Base-by-base conservation (phyloP, 2,329 filamentous ascomycete genomes). In the Penicillium frequentans region DNA sequence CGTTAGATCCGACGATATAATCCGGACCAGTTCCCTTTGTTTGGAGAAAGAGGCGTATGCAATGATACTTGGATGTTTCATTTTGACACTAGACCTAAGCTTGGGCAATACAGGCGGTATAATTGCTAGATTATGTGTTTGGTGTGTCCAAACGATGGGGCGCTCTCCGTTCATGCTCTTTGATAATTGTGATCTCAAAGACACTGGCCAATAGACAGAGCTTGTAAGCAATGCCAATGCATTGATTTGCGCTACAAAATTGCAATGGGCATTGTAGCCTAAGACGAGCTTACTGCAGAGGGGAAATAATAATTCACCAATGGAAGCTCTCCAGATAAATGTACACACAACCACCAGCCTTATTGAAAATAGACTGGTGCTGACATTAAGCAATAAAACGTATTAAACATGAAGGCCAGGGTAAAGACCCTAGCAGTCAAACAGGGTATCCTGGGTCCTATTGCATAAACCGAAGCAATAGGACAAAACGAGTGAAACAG, bases 1-100 rank as follows among this genome's bases (percentile, higher is more conserved):
- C 58, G 46, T 56, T 68, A 67, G 63, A 69, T 68, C 62, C 63
- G 63, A 65, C 54, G 64, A 61, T 63, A 57, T 61, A 61, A 59
- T 58, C 57, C 63, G 61, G 64, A 62, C 56, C 55, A 54, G 35
- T 67, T 61, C 50, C 64, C 51, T 67, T 66, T 62, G 60, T 67
- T 52, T 45, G 37, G 26, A 44, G 44, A 49, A 49, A 53, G 31
- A 53, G 35, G 48, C 37, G 48, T 50, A 50, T 50, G 48, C 48
- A 50, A 50, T 42, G 35, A 42, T 33, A 39, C 48, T 50, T 49
- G 27, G 31, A 50, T 39, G 33, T 39, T 42, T 42, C 23, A 37
- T 50, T 42, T 50, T 3, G 26, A 50, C 8, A 39, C 11, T 39
- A 39, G n/a, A 19, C 35, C 35, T n/a, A 19, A 19, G n/a, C 8